These are phyloP conservation scores for Ophiognomonia clavigignenti-juglandacearum DNA, from an alignment of 2,329 filamentous ascomycete genomes.

Conservation along the genomic window DNA sequence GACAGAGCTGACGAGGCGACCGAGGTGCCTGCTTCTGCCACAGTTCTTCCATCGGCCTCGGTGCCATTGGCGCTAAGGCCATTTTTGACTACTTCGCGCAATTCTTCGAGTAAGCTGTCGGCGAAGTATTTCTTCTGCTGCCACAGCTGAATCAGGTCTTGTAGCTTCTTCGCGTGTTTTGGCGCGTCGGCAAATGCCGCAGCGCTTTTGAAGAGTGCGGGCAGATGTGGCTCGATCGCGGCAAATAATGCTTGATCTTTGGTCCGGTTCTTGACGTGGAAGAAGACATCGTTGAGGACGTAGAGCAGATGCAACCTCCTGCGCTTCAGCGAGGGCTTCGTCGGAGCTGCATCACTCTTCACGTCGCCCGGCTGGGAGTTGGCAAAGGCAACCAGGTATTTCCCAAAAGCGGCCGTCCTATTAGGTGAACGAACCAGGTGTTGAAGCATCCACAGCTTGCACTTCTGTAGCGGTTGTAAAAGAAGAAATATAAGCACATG, in stretches of 20 bases:
- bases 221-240: constrained; percentile 54
- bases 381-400: constrained; percentile 68
- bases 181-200: constrained; percentile 54
- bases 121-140: constrained; percentile 60
- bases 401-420: constrained; percentile 64
- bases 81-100: constrained; percentile 53
- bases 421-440: constrained; percentile 64
- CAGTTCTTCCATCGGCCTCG: constrained; percentile 17
- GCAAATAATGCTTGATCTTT: constrained; percentile 47
- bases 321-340: constrained; percentile 55
- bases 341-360: constrained; percentile 26
- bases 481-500: constrained; percentile 26
- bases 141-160: constrained; percentile 66
- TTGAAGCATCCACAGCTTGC: constrained; percentile 78
- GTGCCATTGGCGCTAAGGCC: constrained; percentile 21
- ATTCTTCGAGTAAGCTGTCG: constrained; percentile 45
- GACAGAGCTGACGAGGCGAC: constrained; percentile 2
- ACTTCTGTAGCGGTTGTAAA: constrained; percentile 61
- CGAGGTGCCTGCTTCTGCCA: constrained; percentile 37
- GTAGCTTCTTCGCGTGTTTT: constrained; percentile 62
- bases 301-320: constrained; percentile 73
- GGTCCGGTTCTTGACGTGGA: constrained; percentile 56
- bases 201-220: constrained; percentile 56
- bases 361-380: constrained; percentile 42
- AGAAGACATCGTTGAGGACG: constrained; percentile 71